phyloP scores from a whole-genome alignment of 225 moss, liverwort and hornwort species.

The Sphagnum tenellum region DNA sequence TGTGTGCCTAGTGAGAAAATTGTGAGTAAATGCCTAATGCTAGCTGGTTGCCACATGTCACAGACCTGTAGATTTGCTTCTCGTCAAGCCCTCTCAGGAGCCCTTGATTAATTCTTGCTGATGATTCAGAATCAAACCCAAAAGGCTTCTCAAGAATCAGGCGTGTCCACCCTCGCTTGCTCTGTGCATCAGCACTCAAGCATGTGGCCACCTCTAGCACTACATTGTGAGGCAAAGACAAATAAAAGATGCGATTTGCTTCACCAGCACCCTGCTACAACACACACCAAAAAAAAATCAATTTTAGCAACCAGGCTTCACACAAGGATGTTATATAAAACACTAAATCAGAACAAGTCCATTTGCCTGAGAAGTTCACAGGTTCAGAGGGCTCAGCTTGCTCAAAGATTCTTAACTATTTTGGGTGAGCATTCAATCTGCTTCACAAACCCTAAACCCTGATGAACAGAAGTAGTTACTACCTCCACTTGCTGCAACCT shows the following conservation, averaged over 20 bases:
- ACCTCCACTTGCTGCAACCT: slow-evolving; percentile 66
- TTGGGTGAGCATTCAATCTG: too few species aligned
- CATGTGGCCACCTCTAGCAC: slow-evolving; percentile 65
- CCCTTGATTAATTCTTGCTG: slow-evolving; percentile 48
- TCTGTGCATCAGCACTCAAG: slow-evolving; percentile 59
- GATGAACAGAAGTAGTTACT: slow-evolving; percentile 4
- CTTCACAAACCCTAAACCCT: not conserved
- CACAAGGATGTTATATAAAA: too few species aligned
- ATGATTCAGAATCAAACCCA: slow-evolving; percentile 61
- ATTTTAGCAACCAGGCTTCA: too few species aligned
- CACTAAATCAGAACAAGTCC: too few species aligned
- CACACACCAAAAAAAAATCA: not conserved
- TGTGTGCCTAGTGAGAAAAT: too few species aligned
- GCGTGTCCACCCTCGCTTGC: slow-evolving; percentile 82
- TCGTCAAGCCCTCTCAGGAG: slow-evolving; percentile 63
- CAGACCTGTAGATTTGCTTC: slow-evolving; percentile 74
- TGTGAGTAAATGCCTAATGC: too few species aligned
- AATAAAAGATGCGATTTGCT: slow-evolving; percentile 84
- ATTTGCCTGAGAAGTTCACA: too few species aligned
- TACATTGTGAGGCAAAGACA: slow-evolving; percentile 75
- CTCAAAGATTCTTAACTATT: too few species aligned
- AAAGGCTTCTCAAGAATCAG: slow-evolving; percentile 92
- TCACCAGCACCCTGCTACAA: slow-evolving; percentile 43
- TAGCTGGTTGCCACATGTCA: too few species aligned
- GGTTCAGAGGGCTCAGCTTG: too few species aligned